A percentile compares a stretch with the other conserved stretches of the same genome.
These are phyloP conservation scores for Pseudocercospora crystallina DNA, from an alignment of 2,329 filamentous ascomycete species.

Conservation along the genomic window DNA sequence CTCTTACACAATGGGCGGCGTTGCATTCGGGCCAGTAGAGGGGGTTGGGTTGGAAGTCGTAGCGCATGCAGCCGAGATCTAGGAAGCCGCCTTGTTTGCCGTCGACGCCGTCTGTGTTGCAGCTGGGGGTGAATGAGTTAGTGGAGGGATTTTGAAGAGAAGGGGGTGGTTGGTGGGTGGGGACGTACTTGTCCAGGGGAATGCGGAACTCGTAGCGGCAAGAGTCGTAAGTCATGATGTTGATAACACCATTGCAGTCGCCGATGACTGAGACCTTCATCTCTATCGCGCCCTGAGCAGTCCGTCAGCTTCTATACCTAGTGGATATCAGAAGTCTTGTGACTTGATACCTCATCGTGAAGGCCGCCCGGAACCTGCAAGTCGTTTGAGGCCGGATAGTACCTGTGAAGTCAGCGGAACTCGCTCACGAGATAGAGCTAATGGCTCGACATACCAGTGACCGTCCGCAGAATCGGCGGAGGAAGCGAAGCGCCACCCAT, in stretches of 20 bases:
- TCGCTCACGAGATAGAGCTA: not conserved
- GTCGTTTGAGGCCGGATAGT: not conserved
- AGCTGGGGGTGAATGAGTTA: not conserved
- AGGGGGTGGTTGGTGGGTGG: not conserved
- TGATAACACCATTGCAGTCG: not conserved
- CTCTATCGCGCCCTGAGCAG: not conserved
- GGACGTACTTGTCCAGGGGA: constrained; percentile 7
- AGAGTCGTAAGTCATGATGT: not conserved
- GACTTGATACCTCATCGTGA: not conserved
- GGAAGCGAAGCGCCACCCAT: not conserved
- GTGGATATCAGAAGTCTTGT: not conserved
- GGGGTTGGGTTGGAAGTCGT: constrained; percentile 14
- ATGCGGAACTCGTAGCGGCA: constrained; percentile 5
- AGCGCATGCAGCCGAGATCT: constrained; percentile 14
- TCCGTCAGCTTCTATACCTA: not conserved
- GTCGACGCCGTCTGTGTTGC: constrained; percentile 8
- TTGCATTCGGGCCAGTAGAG: constrained; percentile 13
- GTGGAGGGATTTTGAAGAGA: not conserved
- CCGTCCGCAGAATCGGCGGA: not conserved
- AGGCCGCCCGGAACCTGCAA: too few relatives aligned
- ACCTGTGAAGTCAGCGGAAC: not conserved
- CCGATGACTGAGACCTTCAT: constrained; percentile 4
- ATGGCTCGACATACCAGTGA: constrained; percentile 1
- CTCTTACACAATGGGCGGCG: not conserved
- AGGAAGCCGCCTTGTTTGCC: constrained; percentile 16